phyloP scores from a whole-genome alignment of 306 rosid genomes.

The Lathyrus aphaca region DNA sequence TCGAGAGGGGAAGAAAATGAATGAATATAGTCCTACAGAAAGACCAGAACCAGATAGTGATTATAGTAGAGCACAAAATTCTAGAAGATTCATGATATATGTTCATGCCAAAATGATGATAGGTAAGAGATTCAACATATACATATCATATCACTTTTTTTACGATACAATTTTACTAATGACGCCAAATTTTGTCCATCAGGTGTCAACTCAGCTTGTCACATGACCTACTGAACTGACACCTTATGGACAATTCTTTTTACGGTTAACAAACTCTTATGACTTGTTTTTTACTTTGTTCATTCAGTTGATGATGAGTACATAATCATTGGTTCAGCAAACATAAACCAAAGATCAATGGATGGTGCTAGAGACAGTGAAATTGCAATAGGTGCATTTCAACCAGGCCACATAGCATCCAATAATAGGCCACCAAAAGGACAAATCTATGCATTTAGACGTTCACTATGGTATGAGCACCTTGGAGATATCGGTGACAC shows the following conservation, averaged over 20 bases:
- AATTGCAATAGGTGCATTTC: constrained; percentile 93
- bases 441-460: constrained; percentile 62
- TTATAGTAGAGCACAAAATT: constrained; percentile 62
- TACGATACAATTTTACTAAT: too few species aligned
- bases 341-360: constrained; percentile 93
- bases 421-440: constrained; percentile 50
- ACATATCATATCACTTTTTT: background rate
- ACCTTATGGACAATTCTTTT: too few species aligned
- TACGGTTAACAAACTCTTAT: background rate
- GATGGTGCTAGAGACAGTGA: constrained; percentile 89
- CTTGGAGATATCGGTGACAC: constrained; percentile 36
- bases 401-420: constrained; percentile 53
- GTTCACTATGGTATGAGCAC: constrained; percentile 75
- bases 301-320: constrained; percentile 84
- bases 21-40: constrained; percentile 58
- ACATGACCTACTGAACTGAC: too few species aligned
- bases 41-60: constrained; percentile 63
- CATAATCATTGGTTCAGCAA: constrained; percentile 86
- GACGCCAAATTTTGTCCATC: too few species aligned
- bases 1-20: constrained; percentile 38
- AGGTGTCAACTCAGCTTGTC: too few species aligned
- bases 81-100: constrained; percentile 77
- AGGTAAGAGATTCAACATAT: constrained; percentile 48
- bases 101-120: constrained; percentile 99
- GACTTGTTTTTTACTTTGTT: background rate